A percentile compares a stretch with the other conserved stretches of the same genome.
Conservation (phyloP, 495 filamentous ascomycete species). For the Hypoxylon trugodes region DNA sequence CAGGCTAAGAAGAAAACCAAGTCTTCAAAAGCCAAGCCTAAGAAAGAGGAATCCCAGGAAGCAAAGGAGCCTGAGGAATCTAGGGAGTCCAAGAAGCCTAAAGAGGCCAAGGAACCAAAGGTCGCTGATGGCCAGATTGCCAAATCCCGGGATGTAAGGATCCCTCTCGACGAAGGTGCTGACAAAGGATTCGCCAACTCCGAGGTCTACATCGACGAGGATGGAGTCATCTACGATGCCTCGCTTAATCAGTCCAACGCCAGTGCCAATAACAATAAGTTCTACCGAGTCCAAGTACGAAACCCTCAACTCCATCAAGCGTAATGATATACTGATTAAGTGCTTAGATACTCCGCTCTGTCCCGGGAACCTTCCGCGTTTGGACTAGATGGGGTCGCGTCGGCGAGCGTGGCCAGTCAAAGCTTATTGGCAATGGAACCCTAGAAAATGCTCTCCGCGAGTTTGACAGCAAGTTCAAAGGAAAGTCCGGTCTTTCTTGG, state of each 20-base stretch:
- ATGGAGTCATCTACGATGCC: conserved; percentile 71
- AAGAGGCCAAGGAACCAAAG: conserved; percentile 40
- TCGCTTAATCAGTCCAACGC: conserved; percentile 69
- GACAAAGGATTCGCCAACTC: conserved; percentile 43
- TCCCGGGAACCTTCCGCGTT: conserved; percentile 50
- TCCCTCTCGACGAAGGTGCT: conserved; percentile 56
- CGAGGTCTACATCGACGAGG: conserved; percentile 70
- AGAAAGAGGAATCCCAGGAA: conserved; percentile 24
- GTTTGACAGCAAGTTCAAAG: conserved; percentile 80
- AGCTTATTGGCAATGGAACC: conserved; percentile 51
- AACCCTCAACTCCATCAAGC: neutral
- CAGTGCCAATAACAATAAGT: conserved; percentile 73
- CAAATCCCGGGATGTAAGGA: conserved; percentile 53
- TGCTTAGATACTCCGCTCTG: conserved; percentile 49
- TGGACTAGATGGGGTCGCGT: conserved; percentile 85
- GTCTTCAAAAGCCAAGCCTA: conserved; percentile 39
- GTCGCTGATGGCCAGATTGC: conserved; percentile 54
- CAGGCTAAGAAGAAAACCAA: conserved; percentile 42
- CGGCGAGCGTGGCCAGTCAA: conserved; percentile 72
- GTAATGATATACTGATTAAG: conserved; percentile 18
- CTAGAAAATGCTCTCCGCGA: conserved; percentile 57
- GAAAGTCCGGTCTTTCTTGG: conserved; percentile 78
- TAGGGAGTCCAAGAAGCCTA: too few relatives aligned
- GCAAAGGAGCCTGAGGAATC: neutral
- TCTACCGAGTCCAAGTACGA: conserved; percentile 69